Percentiles rank a stretch among this genome's conserved stretches.
phyloP scores from a whole-genome alignment of 352 stramenopile genomes.

The Phytophthora litchii region DNA sequence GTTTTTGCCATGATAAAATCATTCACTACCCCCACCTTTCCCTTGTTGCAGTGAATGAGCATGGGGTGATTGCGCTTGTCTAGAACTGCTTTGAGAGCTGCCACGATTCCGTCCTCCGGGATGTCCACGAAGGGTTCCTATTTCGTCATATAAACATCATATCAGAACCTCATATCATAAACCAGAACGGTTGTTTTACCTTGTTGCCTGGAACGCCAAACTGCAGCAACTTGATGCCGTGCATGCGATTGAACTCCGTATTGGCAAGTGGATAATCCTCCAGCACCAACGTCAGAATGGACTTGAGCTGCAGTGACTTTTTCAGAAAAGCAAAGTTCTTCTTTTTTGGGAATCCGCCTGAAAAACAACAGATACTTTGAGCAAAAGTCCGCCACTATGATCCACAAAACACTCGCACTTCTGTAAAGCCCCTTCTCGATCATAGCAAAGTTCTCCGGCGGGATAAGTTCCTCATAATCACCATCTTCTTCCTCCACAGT shows the following conservation, averaged over 20 bases:
- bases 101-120: constrained; percentile 77
- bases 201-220: constrained; percentile 90
- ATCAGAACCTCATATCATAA: constrained; percentile 3
- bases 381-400: not conserved
- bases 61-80: constrained; percentile 88
- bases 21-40: constrained; percentile 53
- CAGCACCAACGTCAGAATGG: constrained; percentile 85
- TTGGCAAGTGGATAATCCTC: constrained; percentile 89
- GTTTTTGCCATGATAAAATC: not conserved
- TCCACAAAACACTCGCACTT: constrained; percentile 42
- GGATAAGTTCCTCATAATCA: constrained; percentile 86
- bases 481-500: constrained; percentile 68
- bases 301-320: constrained; percentile 75
- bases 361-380: not conserved
- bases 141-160: constrained; percentile 1
- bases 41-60: constrained; percentile 91
- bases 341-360: constrained; percentile 87
- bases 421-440: constrained; percentile 88
- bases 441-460: constrained; percentile 90
- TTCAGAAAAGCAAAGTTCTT: constrained; percentile 90
- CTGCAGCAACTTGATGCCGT: constrained; percentile 82
- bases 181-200: constrained; percentile 15
- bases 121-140: constrained; percentile 90
- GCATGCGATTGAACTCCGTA: constrained; percentile 78
- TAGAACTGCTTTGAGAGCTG: constrained; percentile 75